Conservation (phyloP, 495 filamentous ascomycete genomes). For the Diplogelasinospora grovesii region DNA sequence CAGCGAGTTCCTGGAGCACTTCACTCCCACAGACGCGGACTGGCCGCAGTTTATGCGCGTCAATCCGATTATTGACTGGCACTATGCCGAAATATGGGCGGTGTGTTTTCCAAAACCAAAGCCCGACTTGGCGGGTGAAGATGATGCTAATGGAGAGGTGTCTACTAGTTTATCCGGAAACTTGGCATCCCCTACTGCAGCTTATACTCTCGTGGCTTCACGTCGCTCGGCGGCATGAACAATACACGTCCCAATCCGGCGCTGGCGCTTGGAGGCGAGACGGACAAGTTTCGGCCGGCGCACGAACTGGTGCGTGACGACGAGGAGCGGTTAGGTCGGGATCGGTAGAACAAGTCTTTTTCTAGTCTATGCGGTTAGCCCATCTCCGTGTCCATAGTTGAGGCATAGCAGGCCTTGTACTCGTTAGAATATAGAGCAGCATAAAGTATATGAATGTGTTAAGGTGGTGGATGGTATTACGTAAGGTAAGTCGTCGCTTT, state of each 20-base stretch:
- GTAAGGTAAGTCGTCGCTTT: no score
- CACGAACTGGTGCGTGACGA: conserved; percentile 80
- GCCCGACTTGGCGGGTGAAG: not conserved
- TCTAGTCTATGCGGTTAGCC: no score
- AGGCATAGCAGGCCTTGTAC: no score
- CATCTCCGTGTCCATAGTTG: no score
- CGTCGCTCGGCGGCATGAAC: conserved; percentile 77
- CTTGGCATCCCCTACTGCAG: conserved; percentile 72
- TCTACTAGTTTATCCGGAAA: conserved; percentile 67
- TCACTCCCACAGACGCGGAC: conserved; percentile 77
- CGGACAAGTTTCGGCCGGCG: conserved; percentile 62
- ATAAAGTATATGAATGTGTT: no score
- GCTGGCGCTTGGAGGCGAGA: conserved; percentile 41
- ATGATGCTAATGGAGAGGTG: not conserved
- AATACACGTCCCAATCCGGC: conserved; percentile 89
- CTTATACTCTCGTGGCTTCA: conserved; percentile 63
- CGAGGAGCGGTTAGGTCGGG: conserved; percentile 78
- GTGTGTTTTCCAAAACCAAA: conserved; percentile 37
- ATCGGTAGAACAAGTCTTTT: no score
- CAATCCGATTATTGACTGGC: conserved; percentile 96
- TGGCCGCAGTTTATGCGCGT: conserved; percentile 93
- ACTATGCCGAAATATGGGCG: conserved; percentile 91
- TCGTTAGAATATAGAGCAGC: no score
- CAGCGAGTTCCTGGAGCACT: conserved; percentile 66
- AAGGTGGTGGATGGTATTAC: no score